Conservation (phyloP, 768 basidiomycete genomes). For the Mycena capillaripes region DNA sequence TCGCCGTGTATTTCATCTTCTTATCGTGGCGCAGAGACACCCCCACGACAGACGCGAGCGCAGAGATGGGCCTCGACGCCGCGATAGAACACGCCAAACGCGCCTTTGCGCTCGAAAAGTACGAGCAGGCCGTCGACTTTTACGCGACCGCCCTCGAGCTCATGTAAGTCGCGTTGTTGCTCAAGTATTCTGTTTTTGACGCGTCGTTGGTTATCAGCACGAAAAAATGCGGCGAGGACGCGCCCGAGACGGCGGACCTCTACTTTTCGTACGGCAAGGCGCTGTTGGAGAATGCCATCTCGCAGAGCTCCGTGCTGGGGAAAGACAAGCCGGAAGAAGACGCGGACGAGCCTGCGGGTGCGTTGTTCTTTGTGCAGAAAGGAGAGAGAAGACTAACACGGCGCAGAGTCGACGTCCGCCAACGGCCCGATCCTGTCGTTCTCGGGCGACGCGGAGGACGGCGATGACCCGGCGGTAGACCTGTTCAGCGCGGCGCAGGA, state of each 20-base stretch:
- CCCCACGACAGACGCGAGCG: constrained; percentile 44
- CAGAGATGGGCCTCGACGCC: constrained; percentile 60
- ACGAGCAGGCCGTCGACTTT: constrained; percentile 86
- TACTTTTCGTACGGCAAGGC: constrained; percentile 95
- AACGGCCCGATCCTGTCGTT: constrained; percentile 81
- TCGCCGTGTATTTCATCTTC: not conserved
- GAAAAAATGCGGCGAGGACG: constrained; percentile 80
- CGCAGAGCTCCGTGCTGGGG: constrained; percentile 88
- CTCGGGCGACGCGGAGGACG: constrained; percentile 83
- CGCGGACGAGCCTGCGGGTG: constrained; percentile 45
- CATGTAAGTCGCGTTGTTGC: constrained; percentile 69
- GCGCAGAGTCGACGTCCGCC: constrained; percentile 39
- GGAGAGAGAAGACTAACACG: not conserved
- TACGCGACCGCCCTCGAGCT: constrained; percentile 90
- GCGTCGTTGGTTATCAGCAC: constrained; percentile 65
- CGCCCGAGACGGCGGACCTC: constrained; percentile 87
- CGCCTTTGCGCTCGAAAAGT: constrained; percentile 89
- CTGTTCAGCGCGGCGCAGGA: constrained; percentile 43
- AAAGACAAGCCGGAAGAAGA: constrained; percentile 82
- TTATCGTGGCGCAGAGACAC: constrained; percentile 22
- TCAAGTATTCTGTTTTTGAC: constrained; percentile 27
- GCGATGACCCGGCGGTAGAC: constrained; percentile 39
- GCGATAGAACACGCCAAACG: constrained; percentile 86
- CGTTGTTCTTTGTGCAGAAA: not conserved
- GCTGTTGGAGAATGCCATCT: constrained; percentile 91